phyloP scores from a whole-genome alignment of 2,329 filamentous ascomycete species.

The Aureobasidium zeae region DNA sequence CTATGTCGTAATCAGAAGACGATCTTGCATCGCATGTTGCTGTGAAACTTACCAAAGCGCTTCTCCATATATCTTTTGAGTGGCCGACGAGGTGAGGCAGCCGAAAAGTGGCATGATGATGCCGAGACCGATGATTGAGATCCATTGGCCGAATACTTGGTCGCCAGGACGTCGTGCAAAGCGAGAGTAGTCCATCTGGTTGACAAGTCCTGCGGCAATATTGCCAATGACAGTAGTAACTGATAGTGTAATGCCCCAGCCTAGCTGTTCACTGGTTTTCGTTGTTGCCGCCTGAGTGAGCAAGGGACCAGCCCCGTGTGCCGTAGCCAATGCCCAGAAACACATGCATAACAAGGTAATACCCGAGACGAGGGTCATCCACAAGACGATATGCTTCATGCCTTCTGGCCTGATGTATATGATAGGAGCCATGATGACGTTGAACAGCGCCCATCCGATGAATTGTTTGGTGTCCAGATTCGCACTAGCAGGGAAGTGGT shows the following conservation, averaged over 20 bases:
- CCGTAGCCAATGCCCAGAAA: constrained; percentile 33
- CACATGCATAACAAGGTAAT: constrained; percentile 34
- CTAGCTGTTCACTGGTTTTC: constrained; percentile 27
- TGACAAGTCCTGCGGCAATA: constrained; percentile 38
- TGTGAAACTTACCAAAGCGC: constrained; percentile 39
- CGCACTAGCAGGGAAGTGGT: constrained; percentile 39
- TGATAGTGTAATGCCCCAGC: constrained; percentile 33
- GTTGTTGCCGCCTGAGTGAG: constrained; percentile 19
- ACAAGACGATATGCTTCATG: constrained; percentile 34
- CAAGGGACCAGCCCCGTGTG: constrained; percentile 41
- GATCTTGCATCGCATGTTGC: constrained; percentile 17
- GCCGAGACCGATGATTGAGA: constrained; percentile 40
- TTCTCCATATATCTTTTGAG: constrained; percentile 43
- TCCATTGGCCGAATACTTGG: constrained; percentile 39
- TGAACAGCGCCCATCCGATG: constrained; percentile 38
- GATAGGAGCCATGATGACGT: constrained; percentile 37
- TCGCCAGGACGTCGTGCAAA: constrained; percentile 31
- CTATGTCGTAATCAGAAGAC: neutral
- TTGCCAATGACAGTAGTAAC: constrained; percentile 36
- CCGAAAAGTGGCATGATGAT: constrained; percentile 26
- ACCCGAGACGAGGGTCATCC: constrained; percentile 39
- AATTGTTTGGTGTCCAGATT: constrained; percentile 40
- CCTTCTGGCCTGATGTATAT: constrained; percentile 37
- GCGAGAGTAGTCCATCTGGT: constrained; percentile 31
- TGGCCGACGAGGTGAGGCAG: constrained; percentile 42